Conservation (phyloP, 208 protist genomes). For the Herpetomonas tarakana region DNA sequence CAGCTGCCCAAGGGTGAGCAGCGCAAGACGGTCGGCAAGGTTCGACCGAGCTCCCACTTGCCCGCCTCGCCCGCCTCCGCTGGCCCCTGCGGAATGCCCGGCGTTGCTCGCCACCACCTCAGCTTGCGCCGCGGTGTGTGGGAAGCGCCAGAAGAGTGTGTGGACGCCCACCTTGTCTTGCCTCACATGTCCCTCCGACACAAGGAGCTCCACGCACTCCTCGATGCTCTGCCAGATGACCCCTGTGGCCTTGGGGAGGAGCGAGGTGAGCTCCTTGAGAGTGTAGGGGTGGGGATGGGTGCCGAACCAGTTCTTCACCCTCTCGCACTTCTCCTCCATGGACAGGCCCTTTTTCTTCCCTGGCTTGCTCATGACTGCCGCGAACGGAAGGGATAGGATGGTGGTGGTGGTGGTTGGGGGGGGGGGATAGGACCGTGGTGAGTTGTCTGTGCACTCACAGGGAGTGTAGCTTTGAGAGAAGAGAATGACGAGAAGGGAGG, state of each 20-base stretch:
- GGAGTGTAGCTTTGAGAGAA: too few species aligned
- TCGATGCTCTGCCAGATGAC: conserved; percentile 84
- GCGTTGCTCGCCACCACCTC: conserved; percentile 1
- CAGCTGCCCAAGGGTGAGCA: background rate
- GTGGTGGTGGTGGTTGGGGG: background rate
- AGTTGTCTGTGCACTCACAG: too few species aligned
- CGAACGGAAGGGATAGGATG: background rate
- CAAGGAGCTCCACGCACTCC: conserved; percentile 75
- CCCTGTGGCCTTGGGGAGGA: conserved; percentile 63
- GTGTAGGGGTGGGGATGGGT: conserved; percentile 67
- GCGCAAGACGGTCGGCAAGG: background rate
- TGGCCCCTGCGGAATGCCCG: background rate
- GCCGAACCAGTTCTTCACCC: conserved; percentile 62
- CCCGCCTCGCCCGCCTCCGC: background rate
- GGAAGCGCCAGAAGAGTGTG: conserved; percentile 82
- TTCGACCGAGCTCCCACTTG: background rate
- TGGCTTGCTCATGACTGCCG: conserved; percentile 12
- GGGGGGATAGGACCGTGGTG: too few species aligned
- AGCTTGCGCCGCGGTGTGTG: conserved; percentile 35
- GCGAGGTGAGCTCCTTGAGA: conserved; percentile 66
- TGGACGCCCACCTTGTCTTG: conserved; percentile 73
- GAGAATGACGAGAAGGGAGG: too few species aligned
- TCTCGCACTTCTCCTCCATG: conserved; percentile 74
- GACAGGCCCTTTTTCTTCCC: conserved; percentile 78
- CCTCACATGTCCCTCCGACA: conserved; percentile 57